phyloP scores from a whole-genome alignment of 2,329 filamentous ascomycete species.

The Beauveria bassiana region DNA sequence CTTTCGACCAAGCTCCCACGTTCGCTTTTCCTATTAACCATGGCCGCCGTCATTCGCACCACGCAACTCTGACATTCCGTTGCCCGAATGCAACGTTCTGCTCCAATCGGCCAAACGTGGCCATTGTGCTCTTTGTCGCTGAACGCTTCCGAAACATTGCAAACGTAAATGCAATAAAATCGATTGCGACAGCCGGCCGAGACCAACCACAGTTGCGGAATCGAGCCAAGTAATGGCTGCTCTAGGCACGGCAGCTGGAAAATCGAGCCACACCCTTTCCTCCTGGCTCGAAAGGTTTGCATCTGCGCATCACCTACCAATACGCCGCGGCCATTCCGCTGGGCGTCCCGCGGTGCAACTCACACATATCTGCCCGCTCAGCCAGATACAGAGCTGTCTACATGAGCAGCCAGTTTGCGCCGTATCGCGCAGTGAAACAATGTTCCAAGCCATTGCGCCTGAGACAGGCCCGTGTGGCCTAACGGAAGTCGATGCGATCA shows the following conservation, averaged over 20 bases:
- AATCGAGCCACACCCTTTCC: not conserved
- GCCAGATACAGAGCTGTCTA: not conserved
- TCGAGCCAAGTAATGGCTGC: not conserved
- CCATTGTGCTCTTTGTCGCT: not conserved
- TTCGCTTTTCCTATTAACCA: not conserved
- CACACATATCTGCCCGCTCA: not conserved
- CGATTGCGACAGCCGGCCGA: not conserved
- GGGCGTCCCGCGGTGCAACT: not conserved
- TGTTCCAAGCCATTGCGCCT: not conserved
- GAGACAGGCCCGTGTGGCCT: not conserved
- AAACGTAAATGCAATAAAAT: not conserved
- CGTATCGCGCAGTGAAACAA: not conserved
- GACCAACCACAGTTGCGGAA: not conserved
- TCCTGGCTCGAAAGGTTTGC: not conserved
- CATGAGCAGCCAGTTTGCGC: constrained; percentile 1
- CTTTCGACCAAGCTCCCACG: not conserved
- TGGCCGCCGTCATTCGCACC: not conserved
- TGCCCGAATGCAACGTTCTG: not conserved
- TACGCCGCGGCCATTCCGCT: not conserved
- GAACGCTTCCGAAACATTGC: no score
- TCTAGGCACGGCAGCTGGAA: not conserved
- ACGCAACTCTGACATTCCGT: not conserved
- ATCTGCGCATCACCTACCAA: not conserved
- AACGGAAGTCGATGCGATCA: not conserved
- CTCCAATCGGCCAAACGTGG: not conserved